Percentiles rank a stretch among this genome's conserved stretches.
Evolutionary conservation across 257 asterid species (phyloP).

Genomic region (Nyctanthes arbortristis): DNA sequence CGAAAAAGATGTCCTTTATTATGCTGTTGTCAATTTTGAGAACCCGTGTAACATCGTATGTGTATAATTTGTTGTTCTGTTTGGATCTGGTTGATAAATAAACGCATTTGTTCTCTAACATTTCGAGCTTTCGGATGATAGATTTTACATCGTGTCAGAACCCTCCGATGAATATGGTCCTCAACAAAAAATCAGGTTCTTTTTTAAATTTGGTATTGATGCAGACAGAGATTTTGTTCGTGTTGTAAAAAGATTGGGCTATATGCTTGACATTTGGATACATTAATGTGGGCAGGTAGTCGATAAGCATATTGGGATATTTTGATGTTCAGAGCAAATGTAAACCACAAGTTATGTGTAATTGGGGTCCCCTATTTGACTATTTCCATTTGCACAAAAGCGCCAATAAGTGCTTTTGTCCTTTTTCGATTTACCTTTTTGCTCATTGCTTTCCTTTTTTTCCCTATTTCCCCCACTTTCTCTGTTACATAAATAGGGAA

Average conservation of each 20-base stretch:
- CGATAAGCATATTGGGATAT: constrained; percentile 36
- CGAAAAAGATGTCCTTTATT: background rate
- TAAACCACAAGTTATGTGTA: constrained; percentile 43
- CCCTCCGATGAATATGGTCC: no score
- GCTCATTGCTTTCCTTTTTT: background rate
- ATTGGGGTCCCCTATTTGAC: constrained; percentile 37
- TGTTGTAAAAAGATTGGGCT: background rate
- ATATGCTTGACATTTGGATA: background rate
- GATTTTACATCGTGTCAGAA: background rate
- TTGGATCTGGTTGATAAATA: background rate
- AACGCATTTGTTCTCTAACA: background rate
- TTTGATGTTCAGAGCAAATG: constrained; percentile 33
- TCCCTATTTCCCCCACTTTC: constrained; percentile 20
- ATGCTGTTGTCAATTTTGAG: background rate
- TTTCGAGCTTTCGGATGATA: background rate
- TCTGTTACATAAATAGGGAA: constrained; percentile 1
- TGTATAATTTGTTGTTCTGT: background rate
- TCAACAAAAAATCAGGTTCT: background rate
- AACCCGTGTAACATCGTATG: background rate
- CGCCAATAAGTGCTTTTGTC: constrained; percentile 51
- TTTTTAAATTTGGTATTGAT: background rate
- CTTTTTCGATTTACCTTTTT: constrained; percentile 17
- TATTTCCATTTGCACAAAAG: constrained; percentile 32
- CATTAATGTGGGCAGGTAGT: background rate
- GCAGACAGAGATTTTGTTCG: background rate